Evolutionary conservation across 208 protist species (phyloP).

Genomic region (Leishmania tropica): DNA sequence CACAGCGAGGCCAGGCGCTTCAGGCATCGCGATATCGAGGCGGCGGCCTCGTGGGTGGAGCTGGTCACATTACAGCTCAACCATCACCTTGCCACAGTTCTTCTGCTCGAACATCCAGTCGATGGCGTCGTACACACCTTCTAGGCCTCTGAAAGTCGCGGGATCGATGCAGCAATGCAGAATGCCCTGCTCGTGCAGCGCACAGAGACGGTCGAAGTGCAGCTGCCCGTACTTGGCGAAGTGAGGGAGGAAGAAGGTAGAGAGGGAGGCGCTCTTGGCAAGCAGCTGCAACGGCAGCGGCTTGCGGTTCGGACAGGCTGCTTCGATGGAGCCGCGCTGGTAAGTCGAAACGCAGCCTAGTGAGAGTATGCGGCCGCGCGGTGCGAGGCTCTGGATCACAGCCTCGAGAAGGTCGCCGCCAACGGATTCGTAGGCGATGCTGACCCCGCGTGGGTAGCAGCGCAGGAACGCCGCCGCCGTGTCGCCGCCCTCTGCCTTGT

Average conservation of each 20-base stretch:
- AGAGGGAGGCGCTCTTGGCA: constrained; percentile 77
- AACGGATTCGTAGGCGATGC: constrained; percentile 92
- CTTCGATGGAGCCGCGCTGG: constrained; percentile 31
- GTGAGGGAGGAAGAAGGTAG: constrained; percentile 89
- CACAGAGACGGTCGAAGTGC: constrained; percentile 73
- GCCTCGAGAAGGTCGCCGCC: constrained; percentile 83
- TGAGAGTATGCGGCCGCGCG: constrained; percentile 73
- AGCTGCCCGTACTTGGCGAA: constrained; percentile 62
- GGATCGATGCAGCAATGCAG: constrained; percentile 67
- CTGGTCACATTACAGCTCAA: constrained; percentile 47
- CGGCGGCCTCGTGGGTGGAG: not conserved
- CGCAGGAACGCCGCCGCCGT: constrained; percentile 22
- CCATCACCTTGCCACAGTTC: constrained; percentile 84
- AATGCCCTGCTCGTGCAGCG: constrained; percentile 44
- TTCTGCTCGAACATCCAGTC: constrained; percentile 74
- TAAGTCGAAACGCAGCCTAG: constrained; percentile 88
- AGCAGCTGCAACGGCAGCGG: constrained; percentile 75
- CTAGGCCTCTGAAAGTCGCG: constrained; percentile 61
- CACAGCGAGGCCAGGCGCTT: not conserved
- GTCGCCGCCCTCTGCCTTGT: constrained; percentile 19
- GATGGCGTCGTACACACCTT: constrained; percentile 70
- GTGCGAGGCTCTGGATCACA: constrained; percentile 61
- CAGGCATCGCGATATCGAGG: not conserved
- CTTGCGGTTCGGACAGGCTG: constrained; percentile 7
- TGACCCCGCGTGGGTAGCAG: constrained; percentile 70